These are phyloP conservation scores for Tetrahymena elliotti DNA, from an alignment of 73 alveolate genomes.

Conservation along the genomic window DNA sequence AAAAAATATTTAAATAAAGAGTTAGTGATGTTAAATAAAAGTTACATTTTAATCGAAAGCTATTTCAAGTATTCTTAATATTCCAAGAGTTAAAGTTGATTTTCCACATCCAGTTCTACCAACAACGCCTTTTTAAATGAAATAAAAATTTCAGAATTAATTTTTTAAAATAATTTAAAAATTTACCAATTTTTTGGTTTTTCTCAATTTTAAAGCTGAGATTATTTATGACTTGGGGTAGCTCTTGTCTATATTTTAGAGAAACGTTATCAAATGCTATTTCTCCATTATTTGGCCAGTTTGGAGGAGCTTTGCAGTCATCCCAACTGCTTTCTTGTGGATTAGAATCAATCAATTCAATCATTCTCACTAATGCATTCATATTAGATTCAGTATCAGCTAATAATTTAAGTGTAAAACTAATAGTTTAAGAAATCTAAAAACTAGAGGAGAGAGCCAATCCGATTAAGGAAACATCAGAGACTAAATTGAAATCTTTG, in stretches of 20 bases:
- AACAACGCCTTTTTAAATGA: slow-evolving; percentile 72
- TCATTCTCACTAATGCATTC: background rate
- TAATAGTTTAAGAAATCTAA: background rate
- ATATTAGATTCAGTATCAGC: background rate
- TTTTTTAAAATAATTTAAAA: background rate
- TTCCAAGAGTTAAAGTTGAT: slow-evolving; percentile 71
- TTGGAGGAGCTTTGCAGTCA: background rate
- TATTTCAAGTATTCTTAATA: slow-evolving; percentile 81
- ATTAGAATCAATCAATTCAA: background rate
- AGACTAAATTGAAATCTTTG: background rate
- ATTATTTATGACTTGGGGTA: background rate
- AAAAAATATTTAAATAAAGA: background rate
- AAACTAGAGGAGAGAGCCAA: background rate
- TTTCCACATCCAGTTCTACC: slow-evolving; percentile 97
- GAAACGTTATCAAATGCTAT: background rate
- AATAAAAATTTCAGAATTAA: background rate
- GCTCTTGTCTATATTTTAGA: background rate
- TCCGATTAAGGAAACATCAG: background rate
- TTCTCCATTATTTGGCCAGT: background rate
- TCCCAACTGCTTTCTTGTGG: background rate
- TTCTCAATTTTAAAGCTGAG: background rate
- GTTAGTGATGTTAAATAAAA: background rate
- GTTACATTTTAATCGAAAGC: background rate
- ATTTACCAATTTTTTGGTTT: background rate
- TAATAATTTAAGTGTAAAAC: background rate